Evolutionary conservation across 768 basidiomycete species (phyloP).

Genomic region (Suillus weaverae): DNA sequence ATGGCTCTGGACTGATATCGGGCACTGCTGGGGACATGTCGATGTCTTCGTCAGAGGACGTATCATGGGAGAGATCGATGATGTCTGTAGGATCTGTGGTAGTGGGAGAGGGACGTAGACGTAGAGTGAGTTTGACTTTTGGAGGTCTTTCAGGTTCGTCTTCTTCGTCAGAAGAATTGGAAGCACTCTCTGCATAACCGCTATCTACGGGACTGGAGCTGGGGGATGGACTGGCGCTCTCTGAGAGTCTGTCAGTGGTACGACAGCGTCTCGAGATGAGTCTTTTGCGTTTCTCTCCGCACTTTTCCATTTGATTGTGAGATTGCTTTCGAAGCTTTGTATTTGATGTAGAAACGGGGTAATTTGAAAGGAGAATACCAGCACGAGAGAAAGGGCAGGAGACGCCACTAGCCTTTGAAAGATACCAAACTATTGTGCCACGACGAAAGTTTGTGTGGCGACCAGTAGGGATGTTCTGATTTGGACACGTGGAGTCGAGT

Average conservation of each 20-base stretch:
- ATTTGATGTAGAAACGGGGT: conserved; percentile 43
- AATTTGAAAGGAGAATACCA: conserved; percentile 72
- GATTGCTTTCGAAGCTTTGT: conserved; percentile 36
- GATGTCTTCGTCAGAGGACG: conserved; percentile 16
- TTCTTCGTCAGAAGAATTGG: conserved; percentile 30
- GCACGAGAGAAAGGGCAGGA: conserved; percentile 74
- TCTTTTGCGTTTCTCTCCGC: conserved; percentile 48
- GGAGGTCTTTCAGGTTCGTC: conserved; percentile 42
- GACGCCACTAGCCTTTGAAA: conserved; percentile 71
- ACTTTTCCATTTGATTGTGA: conserved; percentile 29
- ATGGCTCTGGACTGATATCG: conserved; percentile 35
- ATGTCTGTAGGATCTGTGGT: conserved; percentile 26
- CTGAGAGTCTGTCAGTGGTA: not conserved
- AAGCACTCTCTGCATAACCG: conserved; percentile 24
- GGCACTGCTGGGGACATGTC: conserved; percentile 22
- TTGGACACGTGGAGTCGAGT: conserved; percentile 14
- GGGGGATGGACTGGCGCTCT: not conserved
- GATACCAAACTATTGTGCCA: conserved; percentile 81
- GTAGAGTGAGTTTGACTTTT: conserved; percentile 71
- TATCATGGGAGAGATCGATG: conserved; percentile 45
- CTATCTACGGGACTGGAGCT: conserved; percentile 27
- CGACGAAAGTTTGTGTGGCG: conserved; percentile 71
- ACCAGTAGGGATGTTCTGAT: conserved; percentile 2
- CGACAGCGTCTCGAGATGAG: conserved; percentile 12
- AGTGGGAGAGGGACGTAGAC: conserved; percentile 47